Base-by-base conservation (phyloP, 345 rosid species). In the Salix exigua region DNA sequence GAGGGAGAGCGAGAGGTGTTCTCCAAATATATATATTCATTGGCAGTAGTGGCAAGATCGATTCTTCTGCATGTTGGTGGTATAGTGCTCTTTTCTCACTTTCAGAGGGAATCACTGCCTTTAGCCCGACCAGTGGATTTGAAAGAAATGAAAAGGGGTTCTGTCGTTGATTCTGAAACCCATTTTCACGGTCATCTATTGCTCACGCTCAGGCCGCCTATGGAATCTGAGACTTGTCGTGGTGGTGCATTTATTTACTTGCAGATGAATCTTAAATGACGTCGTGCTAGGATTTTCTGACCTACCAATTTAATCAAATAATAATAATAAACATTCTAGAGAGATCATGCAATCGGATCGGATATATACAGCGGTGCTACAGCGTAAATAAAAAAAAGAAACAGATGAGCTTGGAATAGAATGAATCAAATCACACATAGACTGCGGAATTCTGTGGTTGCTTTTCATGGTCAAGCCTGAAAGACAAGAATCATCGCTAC, bases 91-190 rank as follows among this genome's bases (percentile, higher is more conserved):
- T 77, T 31, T 61, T 48, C 58, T 19, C 61, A 31, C 73, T 28
- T 66, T 82, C 33, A 40, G 33, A 75, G 42, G 73, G 80, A 79
- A 75, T 77, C 50, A 19, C 73, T 31, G 68, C 73, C 75, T 80
- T 71, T 25, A 23, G 38, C 70, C 69, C 68, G 33, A 26, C 69
- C 48, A 64, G 67, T 79, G 73, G 69, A 72, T 72, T 79, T 68
- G 6, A 35, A 35, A 33, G 77, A 48, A 74, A 46, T 5, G 74
- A 58, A 72, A 64, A 11, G 8, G 16, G 12, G 38, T 12, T 26
- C 58, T 75, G 55, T 78, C 19, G 31, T 60, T 78, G 74, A 82
- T 82, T 85, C 81, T 81, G 62, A 67, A 82, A 74, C 40, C 75
- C 62, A 38, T 75, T 26, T 75, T 64, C 26, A 53, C 26, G 42